Evolutionary conservation across 2,329 filamentous ascomycete genomes (phyloP), one percentile per base, ranked within the genome.

Genomic region (Whalleya microplaca): DNA sequence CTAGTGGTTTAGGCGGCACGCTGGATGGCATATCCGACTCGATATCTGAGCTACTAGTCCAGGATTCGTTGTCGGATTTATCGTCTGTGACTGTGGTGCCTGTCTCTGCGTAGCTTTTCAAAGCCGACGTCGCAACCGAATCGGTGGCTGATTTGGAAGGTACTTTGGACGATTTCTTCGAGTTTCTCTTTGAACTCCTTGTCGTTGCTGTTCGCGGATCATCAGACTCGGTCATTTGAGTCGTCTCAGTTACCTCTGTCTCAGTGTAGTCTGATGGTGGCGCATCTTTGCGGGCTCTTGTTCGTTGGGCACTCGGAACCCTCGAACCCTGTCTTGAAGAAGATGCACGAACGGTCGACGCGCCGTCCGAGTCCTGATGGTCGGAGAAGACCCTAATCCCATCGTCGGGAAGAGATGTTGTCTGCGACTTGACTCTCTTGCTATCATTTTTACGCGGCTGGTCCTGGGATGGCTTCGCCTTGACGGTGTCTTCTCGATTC

Each of bases 1-100:
- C 83, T 32, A 87, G 67, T 2, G 82, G 81, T 61, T 84, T 84
- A 32, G 76, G 78, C 3, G 79, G 69, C 7, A 73, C 64, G 41
- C 72, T 80, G 2, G 77, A 77, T 7, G 73, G 74, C n/a, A 71
- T 67, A 6, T 75, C 66, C 8, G 71, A 72, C 18, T 68, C 63
- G 14, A 51, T 50, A n/a, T 61, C 70, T 2, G 76, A 78, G 16
- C 63, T 66, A 48, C 67, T 71, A 21, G 66, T 69, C 67, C 69
- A 69, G 16, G 71, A 69, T 14, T 69, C 63, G 27, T 66, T 67
- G 51, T 73, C 68, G 5, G 71, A 72, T n/a, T 64, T 61, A 16
- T 71, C 70, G 32, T 72, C 70, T 1, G 69, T 70, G 16, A 64
- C 63, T 29, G 46, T 37, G n/a, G 60, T 63, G 21, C 46, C 48